These are phyloP conservation scores for Populus hybrid DNA, from an alignment of 441 rosid species.

Conservation along the genomic window DNA sequence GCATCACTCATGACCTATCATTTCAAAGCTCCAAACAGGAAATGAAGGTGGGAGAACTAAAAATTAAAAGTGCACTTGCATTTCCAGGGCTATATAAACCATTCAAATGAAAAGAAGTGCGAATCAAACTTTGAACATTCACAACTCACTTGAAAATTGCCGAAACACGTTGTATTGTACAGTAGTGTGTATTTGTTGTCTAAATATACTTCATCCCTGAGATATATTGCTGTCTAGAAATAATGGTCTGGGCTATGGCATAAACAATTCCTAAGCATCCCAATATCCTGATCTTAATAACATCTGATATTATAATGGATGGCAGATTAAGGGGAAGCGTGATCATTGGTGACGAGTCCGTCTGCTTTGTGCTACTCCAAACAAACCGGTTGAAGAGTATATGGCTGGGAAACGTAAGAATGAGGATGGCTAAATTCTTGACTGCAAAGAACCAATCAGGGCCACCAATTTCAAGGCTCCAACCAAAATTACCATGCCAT, in stretches of 20 bases:
- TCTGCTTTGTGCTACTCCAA: conserved; percentile 79
- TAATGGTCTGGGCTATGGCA: conserved; percentile 70
- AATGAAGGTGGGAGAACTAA: no score
- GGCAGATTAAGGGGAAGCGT: conserved; percentile 92
- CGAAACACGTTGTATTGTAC: conserved; percentile 45
- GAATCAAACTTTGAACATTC: conserved; percentile 19
- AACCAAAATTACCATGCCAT: conserved; percentile 87
- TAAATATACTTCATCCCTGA: conserved; percentile 93
- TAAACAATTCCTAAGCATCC: conserved; percentile 84
- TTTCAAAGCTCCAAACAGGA: no score
- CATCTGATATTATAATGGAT: conserved; percentile 73
- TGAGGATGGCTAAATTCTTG: conserved; percentile 80
- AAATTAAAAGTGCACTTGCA: not conserved
- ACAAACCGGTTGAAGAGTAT: conserved; percentile 86
- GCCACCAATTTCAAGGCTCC: conserved; percentile 92
- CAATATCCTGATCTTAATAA: conserved; percentile 74
- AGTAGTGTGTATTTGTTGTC: conserved; percentile 32
- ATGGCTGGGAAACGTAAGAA: conserved; percentile 92
- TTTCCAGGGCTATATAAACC: not conserved
- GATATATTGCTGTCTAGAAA: conserved; percentile 94
- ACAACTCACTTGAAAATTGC: conserved; percentile 42
- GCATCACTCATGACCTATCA: no score
- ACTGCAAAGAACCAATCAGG: conserved; percentile 93
- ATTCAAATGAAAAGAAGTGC: conserved; percentile 4
- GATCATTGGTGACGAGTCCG: conserved; percentile 60